Base-by-base conservation (phyloP, 2,329 filamentous ascomycete species). In the Claviceps quebecensis region DNA sequence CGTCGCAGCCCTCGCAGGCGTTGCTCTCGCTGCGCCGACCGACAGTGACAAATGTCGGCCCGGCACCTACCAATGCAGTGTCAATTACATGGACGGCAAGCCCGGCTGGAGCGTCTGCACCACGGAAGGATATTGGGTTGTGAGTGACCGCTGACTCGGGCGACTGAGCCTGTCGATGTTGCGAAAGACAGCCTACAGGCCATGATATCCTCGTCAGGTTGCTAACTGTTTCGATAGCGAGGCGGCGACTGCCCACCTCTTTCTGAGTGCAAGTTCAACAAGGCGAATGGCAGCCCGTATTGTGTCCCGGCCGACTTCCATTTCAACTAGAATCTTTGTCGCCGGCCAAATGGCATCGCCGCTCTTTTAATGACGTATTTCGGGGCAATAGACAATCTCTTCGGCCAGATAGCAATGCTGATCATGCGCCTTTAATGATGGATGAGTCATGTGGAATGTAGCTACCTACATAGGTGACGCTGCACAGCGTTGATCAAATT, bases 261-360 rank as follows among this genome's bases (percentile, higher is more conserved):
- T 48, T 67, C 65, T 16, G 39, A 56, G 39, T 69, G 67, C 60
- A 61, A 63, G 59, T 69, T 69, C 61, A 61, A 63, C 59, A 38
- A 56, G 41, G 51, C 56, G 40, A 69, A 60, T 59, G 48, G 54
- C 47, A 67, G 63, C 62, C 67, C 67, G 54, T 69, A 69, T 65
- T 69, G 67, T 49, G 62, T 70, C 6, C 64, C 64, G 13, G 57
- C 62, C 38, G 53, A 55, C 48, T 67, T 61, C 60, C 49, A 36
- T 5, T 29, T 47, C 23, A 8, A 36, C n/a, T 47, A 47, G 37
- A 19, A 19, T 23, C 5, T n/a, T 26, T 1, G 22, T 23, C 23
- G 13, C 43, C 43, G 5, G 13, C 9, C 23, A 4, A 2, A 64
- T 5, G 53, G 53, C 14, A 8, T n/a, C 6, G 5, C 13, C 62